Percentiles rank a stretch among this genome's conserved stretches.
phyloP scores from a whole-genome alignment of 106 monocot genomes.

The Apostasia ramifera region DNA sequence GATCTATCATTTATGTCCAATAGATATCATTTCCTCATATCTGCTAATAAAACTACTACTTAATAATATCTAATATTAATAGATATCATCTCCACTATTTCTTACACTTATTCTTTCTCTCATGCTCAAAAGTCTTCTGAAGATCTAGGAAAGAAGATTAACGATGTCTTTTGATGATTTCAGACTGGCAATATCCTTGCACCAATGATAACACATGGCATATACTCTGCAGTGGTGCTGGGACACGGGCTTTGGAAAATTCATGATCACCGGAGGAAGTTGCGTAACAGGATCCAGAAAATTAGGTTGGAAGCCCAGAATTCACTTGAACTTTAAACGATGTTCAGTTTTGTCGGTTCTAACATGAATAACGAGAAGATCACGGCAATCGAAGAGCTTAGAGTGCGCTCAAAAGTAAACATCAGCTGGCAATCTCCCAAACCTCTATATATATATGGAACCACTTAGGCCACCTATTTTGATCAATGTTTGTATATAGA shows the following conservation, averaged over 20 bases:
- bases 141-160: background rate
- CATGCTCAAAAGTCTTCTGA: too few relatives aligned
- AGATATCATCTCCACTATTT: background rate
- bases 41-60: too few relatives aligned
- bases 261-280: slow-evolving; percentile 62
- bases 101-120: background rate
- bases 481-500: too few relatives aligned
- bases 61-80: background rate
- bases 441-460: too few relatives aligned
- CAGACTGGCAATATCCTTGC: slow-evolving; percentile 93
- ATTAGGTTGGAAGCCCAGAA: slow-evolving; percentile 33
- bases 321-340: slow-evolving; percentile 6
- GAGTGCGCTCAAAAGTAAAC: too few relatives aligned
- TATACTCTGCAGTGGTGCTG: slow-evolving; percentile 81
- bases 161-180: slow-evolving; percentile 10
- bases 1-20: too few relatives aligned
- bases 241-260: slow-evolving; percentile 90
- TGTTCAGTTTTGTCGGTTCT: too few relatives aligned
- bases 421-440: too few relatives aligned
- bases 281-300: slow-evolving; percentile 65
- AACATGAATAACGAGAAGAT: too few relatives aligned
- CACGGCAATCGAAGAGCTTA: too few relatives aligned
- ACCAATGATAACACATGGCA: slow-evolving; percentile 94
- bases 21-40: too few relatives aligned
- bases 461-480: too few relatives aligned